Evolutionary conservation across 352 stramenopile genomes (phyloP).

Genomic region (Phytophthora nicotianae): DNA sequence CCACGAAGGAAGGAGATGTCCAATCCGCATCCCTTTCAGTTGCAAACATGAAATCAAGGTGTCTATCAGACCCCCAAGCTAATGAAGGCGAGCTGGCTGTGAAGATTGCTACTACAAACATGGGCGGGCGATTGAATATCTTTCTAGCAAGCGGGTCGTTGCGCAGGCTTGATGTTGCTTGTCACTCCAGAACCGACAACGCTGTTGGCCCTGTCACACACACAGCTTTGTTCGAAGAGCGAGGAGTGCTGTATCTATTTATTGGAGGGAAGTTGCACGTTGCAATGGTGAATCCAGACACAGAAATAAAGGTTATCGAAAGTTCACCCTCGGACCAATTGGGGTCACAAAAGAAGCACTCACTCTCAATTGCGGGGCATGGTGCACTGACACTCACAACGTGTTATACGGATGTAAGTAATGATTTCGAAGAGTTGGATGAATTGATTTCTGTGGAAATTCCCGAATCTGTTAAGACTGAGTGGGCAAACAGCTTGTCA

Average conservation of each 20-base stretch:
- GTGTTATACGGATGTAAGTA: slow-evolving; percentile 40
- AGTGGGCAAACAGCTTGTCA: slow-evolving; percentile 53
- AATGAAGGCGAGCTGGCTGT: slow-evolving; percentile 8
- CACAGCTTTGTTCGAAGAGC: slow-evolving; percentile 43
- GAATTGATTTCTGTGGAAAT: slow-evolving; percentile 43
- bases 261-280: slow-evolving; percentile 40
- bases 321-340: slow-evolving; percentile 1
- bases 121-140: slow-evolving; percentile 44
- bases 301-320: slow-evolving; percentile 3
- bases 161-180: slow-evolving; percentile 39
- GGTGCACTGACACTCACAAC: slow-evolving; percentile 18
- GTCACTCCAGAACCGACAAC: slow-evolving; percentile 29
- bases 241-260: slow-evolving; percentile 47
- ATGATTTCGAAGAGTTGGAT: slow-evolving; percentile 29
- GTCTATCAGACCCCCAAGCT: slow-evolving; percentile 5
- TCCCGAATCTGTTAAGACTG: slow-evolving; percentile 55
- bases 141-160: slow-evolving; percentile 44
- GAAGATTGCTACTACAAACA: slow-evolving; percentile 48
- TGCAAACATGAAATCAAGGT: slow-evolving; percentile 33
- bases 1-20: slow-evolving; percentile 26
- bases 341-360: background rate
- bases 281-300: slow-evolving; percentile 21
- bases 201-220: slow-evolving; percentile 39
- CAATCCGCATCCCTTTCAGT: slow-evolving; percentile 35
- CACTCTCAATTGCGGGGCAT: background rate